phyloP scores from a whole-genome alignment of 768 basidiomycete genomes.

The Scleroderma citrinum region DNA sequence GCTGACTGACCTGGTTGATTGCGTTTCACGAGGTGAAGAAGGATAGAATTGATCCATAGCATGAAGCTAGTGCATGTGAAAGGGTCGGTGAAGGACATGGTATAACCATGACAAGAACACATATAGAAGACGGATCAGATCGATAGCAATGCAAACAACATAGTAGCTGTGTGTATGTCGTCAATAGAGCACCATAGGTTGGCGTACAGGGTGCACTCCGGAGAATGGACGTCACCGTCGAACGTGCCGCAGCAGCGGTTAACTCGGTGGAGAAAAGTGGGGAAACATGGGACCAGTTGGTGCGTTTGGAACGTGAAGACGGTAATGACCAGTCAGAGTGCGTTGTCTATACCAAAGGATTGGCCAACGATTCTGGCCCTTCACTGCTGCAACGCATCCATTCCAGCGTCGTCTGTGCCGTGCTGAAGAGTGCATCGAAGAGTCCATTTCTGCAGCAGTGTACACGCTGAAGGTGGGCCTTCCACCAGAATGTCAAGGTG shows the following conservation, averaged over 20 bases:
- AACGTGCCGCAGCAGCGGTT: slow-evolving; percentile 8
- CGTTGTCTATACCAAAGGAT: not conserved
- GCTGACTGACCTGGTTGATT: not conserved
- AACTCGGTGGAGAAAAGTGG: slow-evolving; percentile 12
- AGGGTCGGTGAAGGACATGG: slow-evolving; percentile 4
- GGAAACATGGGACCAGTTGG: slow-evolving; percentile 11
- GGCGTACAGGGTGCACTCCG: slow-evolving; percentile 8
- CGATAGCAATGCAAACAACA: slow-evolving; percentile 2
- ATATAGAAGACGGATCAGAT: slow-evolving; percentile 14
- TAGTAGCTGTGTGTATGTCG: not conserved
- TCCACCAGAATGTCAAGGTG: not conserved
- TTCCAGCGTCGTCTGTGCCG: not conserved
- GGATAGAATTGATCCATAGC: slow-evolving; percentile 9
- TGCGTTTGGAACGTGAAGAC: slow-evolving; percentile 17
- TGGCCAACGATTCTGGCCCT: not conserved
- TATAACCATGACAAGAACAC: slow-evolving; percentile 4
- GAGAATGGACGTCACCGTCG: slow-evolving; percentile 2
- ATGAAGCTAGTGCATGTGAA: slow-evolving; percentile 9
- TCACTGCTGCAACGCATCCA: not conserved
- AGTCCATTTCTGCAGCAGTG: not conserved
- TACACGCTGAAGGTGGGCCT: not conserved
- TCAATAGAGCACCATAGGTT: not conserved
- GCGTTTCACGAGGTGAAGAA: not conserved
- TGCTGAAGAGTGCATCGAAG: not conserved
- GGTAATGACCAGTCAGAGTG: slow-evolving; percentile 15